Conservation (phyloP, 345 rosid genomes). For the Lumnitzera littorea region DNA sequence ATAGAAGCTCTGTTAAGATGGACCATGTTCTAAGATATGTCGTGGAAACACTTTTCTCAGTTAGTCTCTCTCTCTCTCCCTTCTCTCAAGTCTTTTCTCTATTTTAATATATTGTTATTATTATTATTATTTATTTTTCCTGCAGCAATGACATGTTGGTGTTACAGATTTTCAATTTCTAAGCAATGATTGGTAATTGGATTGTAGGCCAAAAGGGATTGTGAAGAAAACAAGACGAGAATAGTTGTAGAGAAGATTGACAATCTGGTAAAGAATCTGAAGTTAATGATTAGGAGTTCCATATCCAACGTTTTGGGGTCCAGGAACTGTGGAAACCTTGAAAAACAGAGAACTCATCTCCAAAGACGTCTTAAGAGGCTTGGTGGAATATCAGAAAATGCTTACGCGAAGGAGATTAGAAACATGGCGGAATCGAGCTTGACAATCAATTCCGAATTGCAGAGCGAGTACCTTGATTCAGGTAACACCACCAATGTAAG, state of each 20-base stretch:
- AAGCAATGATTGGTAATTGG: slow-evolving; percentile 1
- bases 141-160: too few species aligned
- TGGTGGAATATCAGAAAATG: slow-evolving; percentile 34
- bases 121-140: background rate
- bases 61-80: slow-evolving; percentile 14
- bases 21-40: slow-evolving; percentile 67
- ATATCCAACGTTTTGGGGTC: slow-evolving; percentile 24
- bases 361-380: slow-evolving; percentile 41
- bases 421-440: slow-evolving; percentile 79
- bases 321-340: slow-evolving; percentile 43
- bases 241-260: slow-evolving; percentile 47
- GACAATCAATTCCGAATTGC: slow-evolving; percentile 12
- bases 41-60: slow-evolving; percentile 57
- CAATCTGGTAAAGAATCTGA: slow-evolving; percentile 48
- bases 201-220: slow-evolving; percentile 54
- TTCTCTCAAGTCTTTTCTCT: too few species aligned
- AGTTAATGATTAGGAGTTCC: slow-evolving; percentile 53
- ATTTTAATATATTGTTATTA: too few species aligned
- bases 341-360: slow-evolving; percentile 46
- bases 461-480: slow-evolving; percentile 9
- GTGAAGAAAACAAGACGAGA: slow-evolving; percentile 42
- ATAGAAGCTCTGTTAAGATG: slow-evolving; percentile 59
- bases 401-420: slow-evolving; percentile 41
- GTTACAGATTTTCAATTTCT: too few species aligned
- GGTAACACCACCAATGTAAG: too few species aligned